Percentiles rank a stretch among this genome's conserved stretches.
Evolutionary conservation across 305 asterid species (phyloP).

Genomic region (Monarda citriodora): DNA sequence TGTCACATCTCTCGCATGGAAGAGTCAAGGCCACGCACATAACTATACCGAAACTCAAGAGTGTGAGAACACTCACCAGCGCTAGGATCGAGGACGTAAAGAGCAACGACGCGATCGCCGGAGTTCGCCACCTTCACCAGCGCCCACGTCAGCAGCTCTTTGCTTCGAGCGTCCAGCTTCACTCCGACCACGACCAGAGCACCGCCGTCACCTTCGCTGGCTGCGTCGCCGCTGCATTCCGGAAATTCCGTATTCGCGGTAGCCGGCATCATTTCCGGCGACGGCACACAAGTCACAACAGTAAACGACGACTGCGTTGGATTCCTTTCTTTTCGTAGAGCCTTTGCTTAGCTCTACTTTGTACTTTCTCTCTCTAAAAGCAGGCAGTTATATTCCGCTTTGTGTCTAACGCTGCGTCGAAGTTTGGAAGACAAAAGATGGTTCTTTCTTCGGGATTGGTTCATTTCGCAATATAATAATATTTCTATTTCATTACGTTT

Average conservation of each 20-base stretch:
- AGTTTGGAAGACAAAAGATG: slow-evolving; percentile 20
- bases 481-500: too few species aligned
- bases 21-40: slow-evolving; percentile 4
- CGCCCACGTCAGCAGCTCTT: slow-evolving; percentile 88
- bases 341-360: slow-evolving; percentile 1
- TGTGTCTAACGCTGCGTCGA: slow-evolving; percentile 25
- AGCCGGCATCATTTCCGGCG: slow-evolving; percentile 30
- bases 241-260: slow-evolving; percentile 17
- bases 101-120: slow-evolving; percentile 83
- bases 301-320: slow-evolving; percentile 15
- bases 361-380: slow-evolving; percentile 21
- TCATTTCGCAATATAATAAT: neutral
- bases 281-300: slow-evolving; percentile 19
- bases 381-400: slow-evolving; percentile 18
- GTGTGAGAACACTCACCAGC: slow-evolving; percentile 42
- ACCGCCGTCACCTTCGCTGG: slow-evolving; percentile 19
- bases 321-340: slow-evolving; percentile 6
- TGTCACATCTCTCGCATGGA: neutral
- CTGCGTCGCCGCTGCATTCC: slow-evolving; percentile 21
- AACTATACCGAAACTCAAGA: neutral
- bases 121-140: slow-evolving; percentile 70
- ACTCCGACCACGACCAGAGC: slow-evolving; percentile 85
- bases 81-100: slow-evolving; percentile 58
- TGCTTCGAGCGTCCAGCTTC: slow-evolving; percentile 69
- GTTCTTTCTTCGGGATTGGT: slow-evolving; percentile 21